Conservation (phyloP, 164 flowering plant species). For the Piper longum region DNA sequence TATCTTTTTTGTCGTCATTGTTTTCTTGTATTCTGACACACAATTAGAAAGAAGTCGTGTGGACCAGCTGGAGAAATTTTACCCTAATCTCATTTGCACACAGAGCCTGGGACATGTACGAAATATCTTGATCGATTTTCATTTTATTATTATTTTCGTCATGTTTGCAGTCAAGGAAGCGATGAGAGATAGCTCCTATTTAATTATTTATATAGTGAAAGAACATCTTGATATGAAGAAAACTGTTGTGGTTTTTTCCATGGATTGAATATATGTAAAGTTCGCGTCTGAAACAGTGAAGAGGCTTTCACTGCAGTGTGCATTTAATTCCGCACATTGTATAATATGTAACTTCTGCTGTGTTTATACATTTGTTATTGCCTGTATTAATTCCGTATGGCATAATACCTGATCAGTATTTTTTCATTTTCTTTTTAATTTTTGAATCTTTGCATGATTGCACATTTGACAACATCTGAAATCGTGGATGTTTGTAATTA, state of each 20-base stretch:
- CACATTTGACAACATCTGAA: no score
- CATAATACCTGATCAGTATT: neutral
- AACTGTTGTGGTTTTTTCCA: neutral
- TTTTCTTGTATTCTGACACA: slow-evolving; percentile 10
- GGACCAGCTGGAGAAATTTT: slow-evolving; percentile 78
- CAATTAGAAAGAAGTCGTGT: slow-evolving; percentile 65
- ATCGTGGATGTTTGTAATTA: no score
- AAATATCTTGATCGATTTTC: neutral
- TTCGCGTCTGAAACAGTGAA: neutral
- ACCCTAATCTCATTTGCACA: slow-evolving; percentile 72
- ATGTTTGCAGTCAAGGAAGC: neutral
- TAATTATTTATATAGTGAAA: neutral
- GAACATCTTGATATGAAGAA: neutral
- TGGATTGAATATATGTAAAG: neutral
- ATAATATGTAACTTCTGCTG: no score
- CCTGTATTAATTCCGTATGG: no score
- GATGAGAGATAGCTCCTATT: neutral
- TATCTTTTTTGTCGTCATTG: neutral
- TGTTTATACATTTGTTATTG: no score
- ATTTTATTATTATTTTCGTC: no score
- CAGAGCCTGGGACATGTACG: slow-evolving; percentile 83
- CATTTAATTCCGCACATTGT: neutral
- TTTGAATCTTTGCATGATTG: no score
- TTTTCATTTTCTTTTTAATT: neutral
- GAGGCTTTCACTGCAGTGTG: neutral